Evolutionary conservation across 352 stramenopile genomes (phyloP), one percentile per base, ranked within the genome.

Genomic region (Globisporangium heterothallicum): DNA sequence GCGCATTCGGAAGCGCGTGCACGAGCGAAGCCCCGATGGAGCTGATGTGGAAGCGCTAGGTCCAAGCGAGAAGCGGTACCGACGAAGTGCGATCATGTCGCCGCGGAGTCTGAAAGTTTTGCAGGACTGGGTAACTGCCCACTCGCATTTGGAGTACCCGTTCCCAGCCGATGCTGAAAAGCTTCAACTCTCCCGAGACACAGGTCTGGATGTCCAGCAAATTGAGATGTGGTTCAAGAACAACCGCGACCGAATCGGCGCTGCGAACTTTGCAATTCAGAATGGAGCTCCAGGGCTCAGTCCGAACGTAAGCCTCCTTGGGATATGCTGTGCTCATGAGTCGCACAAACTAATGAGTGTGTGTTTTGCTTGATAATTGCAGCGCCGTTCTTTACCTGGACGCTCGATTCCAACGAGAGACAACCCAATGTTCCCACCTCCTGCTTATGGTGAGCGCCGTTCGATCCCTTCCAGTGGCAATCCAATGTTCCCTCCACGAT

Each of bases 191-290:
- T 82, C 76, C 29, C 66, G 72, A 27, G 78, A 90, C 24, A 90
- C 80, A 0, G 78, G 83, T 1, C 55, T 94, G 8, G 80, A 92
- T 44, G 70, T 91, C 14, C 74, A 78, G 46, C 83, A 94, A 65
- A 78, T 92, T 25, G 83, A 94, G 53, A 69, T 78, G n/a, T 94
- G 80, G 83, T 82, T 94, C 48, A 82, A 82, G 53, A 90, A 68
- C 64, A 79, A 87, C 53, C 73, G 80, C 32, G 79, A 88, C 25
- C 83, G 82, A 53, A 72, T 76, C 34, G 66, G 45, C 13, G 48
- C 48, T 2, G 58, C 53, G n/a, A 65, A 62, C 22, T 65, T 52
- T 48, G 53, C 53, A 19, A 57, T 61, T 19, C 58, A 65, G 45
- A 61, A 61, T 14, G 56, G 55, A 49, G 49, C 55, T 10, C 55